Conservation (phyloP, 1,284 basidiomycete species). For the Sporisorium graminicola region DNA sequence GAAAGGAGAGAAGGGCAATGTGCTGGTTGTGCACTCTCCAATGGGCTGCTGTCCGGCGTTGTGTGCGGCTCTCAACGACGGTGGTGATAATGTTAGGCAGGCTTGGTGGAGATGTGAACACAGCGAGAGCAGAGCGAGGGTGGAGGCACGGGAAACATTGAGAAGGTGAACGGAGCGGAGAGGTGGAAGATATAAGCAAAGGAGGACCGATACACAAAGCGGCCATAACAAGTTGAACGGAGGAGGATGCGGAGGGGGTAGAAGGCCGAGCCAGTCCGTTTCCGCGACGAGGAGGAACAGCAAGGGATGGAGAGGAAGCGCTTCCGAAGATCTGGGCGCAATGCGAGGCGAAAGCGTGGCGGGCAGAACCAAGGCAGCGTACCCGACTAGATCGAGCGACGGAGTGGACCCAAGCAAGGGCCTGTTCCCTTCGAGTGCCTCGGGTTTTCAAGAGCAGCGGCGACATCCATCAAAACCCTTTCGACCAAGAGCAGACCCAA, state of each 20-base stretch:
- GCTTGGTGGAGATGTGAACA: slow-evolving; percentile 2
- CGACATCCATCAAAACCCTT: not conserved
- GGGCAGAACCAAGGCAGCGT: not conserved
- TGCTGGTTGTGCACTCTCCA: slow-evolving; percentile 1
- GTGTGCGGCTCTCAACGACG: not conserved
- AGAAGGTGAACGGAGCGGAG: slow-evolving; percentile 1
- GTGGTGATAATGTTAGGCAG: not conserved
- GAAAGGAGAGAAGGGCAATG: not conserved
- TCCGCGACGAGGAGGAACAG: not conserved
- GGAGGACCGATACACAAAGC: not conserved
- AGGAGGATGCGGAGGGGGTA: not conserved
- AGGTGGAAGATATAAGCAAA: slow-evolving; percentile 17
- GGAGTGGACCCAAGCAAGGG: not conserved
- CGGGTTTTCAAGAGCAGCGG: not conserved
- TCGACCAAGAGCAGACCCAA: not conserved
- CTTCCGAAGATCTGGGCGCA: slow-evolving; percentile 39
- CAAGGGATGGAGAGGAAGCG: slow-evolving; percentile 18
- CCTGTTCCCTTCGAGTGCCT: not conserved
- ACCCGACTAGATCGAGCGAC: not conserved
- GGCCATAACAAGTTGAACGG: not conserved
- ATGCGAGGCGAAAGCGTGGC: not conserved
- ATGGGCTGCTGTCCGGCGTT: not conserved
- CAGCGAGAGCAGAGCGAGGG: not conserved
- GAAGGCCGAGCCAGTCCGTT: not conserved
- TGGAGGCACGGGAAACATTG: not conserved